A percentile compares a stretch with the other conserved stretches of the same genome.
Evolutionary conservation across 1,284 basidiomycete genomes (phyloP).

Genomic region (Marasmius oreades): DNA sequence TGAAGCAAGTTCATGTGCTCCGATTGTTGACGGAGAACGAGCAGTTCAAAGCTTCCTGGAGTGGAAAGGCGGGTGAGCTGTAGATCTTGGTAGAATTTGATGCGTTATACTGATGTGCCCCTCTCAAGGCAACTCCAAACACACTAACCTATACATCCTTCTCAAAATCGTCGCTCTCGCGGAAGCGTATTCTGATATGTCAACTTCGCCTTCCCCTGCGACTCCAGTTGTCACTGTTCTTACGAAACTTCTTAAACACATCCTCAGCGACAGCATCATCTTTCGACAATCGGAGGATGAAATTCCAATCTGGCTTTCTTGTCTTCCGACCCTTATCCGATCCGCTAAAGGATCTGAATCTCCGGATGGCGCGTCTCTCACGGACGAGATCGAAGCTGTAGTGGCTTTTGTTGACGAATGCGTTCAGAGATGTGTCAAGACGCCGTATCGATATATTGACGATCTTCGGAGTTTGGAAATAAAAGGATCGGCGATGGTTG

Average conservation of each 20-base stretch:
- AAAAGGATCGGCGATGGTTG: constrained; percentile 2
- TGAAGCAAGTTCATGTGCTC: constrained; percentile 78
- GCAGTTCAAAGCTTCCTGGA: constrained; percentile 65
- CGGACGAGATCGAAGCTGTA: constrained; percentile 59
- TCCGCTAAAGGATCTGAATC: constrained; percentile 31
- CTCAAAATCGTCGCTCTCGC: constrained; percentile 59
- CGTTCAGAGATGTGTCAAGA: constrained; percentile 78
- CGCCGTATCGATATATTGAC: constrained; percentile 87
- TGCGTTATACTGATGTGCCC: no score
- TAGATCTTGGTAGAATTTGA: neutral
- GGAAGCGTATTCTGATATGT: constrained; percentile 11
- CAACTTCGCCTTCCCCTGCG: constrained; percentile 18
- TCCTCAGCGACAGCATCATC: constrained; percentile 68
- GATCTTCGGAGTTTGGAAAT: constrained; percentile 36
- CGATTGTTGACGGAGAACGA: constrained; percentile 68
- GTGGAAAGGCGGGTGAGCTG: constrained; percentile 60
- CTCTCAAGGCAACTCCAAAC: constrained; percentile 43
- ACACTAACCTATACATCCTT: constrained; percentile 64
- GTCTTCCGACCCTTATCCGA: constrained; percentile 43
- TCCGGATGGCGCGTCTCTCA: constrained; percentile 50
- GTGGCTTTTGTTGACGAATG: constrained; percentile 85
- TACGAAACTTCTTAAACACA: constrained; percentile 51
- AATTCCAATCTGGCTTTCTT: constrained; percentile 72
- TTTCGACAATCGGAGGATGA: constrained; percentile 83
- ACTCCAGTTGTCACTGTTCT: constrained; percentile 55